These are phyloP conservation scores for Aspergillus pseudoviridinutans DNA, from an alignment of 2,329 filamentous ascomycete genomes.

Conservation along the genomic window DNA sequence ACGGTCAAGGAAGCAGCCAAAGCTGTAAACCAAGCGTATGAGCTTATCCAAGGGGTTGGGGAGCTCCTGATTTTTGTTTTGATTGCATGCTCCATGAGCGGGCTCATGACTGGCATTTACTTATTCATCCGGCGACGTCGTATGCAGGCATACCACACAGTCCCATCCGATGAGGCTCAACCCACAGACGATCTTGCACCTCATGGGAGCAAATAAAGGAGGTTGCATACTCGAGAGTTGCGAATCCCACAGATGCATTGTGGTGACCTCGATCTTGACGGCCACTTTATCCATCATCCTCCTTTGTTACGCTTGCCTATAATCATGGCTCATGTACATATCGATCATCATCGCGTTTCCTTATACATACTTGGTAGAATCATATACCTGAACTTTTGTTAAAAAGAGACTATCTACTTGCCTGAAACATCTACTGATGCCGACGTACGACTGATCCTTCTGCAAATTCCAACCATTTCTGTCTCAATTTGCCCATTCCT, in stretches of 20 bases:
- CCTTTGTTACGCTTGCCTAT: neutral
- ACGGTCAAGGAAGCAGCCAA: conserved; percentile 25
- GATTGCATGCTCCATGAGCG: conserved; percentile 20
- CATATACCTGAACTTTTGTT: neutral
- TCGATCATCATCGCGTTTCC: neutral
- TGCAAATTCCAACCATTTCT: neutral
- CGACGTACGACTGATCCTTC: neutral
- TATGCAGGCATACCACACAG: conserved; percentile 23
- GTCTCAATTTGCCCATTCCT: neutral
- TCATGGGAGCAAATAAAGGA: neutral
- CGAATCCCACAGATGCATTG: neutral
- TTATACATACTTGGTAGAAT: neutral
- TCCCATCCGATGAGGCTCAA: conserved; percentile 27
- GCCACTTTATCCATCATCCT: neutral
- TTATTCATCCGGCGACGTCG: conserved; percentile 19
- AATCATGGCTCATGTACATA: neutral
- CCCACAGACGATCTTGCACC: conserved; percentile 14
- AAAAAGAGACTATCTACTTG: neutral
- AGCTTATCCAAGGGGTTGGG: conserved; percentile 27
- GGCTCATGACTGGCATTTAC: conserved; percentile 19
- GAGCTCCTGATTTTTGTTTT: conserved; percentile 28
- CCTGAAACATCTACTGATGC: neutral
- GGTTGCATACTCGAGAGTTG: neutral
- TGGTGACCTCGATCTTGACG: neutral
- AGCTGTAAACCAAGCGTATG: conserved; percentile 26